Base-by-base conservation (phyloP, 2,329 filamentous ascomycete genomes). In the Mollisia scopiformis region DNA sequence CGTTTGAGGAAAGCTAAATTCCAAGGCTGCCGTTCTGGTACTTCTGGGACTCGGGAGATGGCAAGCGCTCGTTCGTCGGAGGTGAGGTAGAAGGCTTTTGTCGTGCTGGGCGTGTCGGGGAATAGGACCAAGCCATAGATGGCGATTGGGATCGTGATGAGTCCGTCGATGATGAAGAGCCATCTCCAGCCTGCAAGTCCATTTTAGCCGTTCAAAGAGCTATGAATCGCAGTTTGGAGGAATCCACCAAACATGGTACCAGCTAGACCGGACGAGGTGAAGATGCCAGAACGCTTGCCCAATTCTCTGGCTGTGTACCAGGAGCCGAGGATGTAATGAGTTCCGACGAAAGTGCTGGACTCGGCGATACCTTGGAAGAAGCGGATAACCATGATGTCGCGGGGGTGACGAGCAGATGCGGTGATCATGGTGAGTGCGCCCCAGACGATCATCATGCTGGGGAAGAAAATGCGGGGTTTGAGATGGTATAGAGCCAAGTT, bases 401-500 rank as follows among this genome's bases (percentile, higher is more conserved):
- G 75, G 0, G 84, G 82, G 3, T 75, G 78, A 7, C 82, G 78
- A 0, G 76, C 79, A 2, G 80, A 78, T 1, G 83, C 84, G 1
- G 84, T 87, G 35, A 80, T 75, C 83, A 89, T 87, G 2, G 87
- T 90, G 27, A 90, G 73, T 0, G 79, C 76, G 2, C 83, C 86
- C 88, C 88, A 90, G 59, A 84, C 69, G 21, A 88, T 59, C 82
- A 88, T 87, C 80, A 87, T 88, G 28, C 77, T 68, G 58, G 86
- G 87, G 68, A 88, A 88, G 77, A 84, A 89, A 62, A 84, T 77
- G n/a, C 86, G 79, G 2, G 87, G 87, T 53, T 81, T 81, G 62
- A 90, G 70, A 66, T 88, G 86, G 71, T 88, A 84, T 2, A 90
- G 77, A 2, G 84, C 84, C 8, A 88, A 71, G 67, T 87, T 88